Evolutionary conservation across 2,329 filamentous ascomycete species (phyloP), one percentile per base, ranked within the genome.

Genomic region (Raffaelea albimanens): DNA sequence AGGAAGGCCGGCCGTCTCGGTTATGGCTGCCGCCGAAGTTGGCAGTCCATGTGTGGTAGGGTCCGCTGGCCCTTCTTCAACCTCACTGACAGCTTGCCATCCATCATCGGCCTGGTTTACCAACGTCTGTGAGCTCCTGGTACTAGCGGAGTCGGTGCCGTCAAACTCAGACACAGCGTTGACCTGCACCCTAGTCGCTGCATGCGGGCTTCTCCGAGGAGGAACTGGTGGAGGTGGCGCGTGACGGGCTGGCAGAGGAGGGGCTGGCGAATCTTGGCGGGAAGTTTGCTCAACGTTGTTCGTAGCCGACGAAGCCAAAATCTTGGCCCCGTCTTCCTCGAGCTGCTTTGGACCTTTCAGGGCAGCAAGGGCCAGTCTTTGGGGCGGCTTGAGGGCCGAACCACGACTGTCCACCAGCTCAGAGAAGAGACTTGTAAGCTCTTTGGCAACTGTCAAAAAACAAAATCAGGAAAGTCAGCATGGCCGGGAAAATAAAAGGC

Each of bases 321-420:
- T 43, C 29, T 48, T 46, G 13, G 44, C 48, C 5, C 53, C 54
- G 45, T 53, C 53, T 4, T 50, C 44, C 19, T 56, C 51, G 1
- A 59, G 54, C 47, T 58, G 57, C 14, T 59, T 56, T 2, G 62
- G 52, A 33, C 57, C 57, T 34, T 67, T 78, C 20, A 95, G 71
- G 1, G 89, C 89, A 36, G 90, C 76, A 44, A 88, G 83, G 22
- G 89, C 89, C 31, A 96, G 73, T 54, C 87, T 80, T 56, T 85
- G 82, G 3, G 82, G 81, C 2, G 89, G 89, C 40, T 74, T 78
- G 25, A 90, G 80, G 16, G 76, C 82, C 11, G 72, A 66, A 38
- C 73, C 69, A 4, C 76, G 67, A 1, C 83, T 81, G 1, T 71
- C 75, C 50, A 84, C 81, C 59, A 95, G 80, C 49, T 80, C 75